These are phyloP conservation scores for Setaria italica DNA, from an alignment of 202 grass and related monocot species.

Conservation along the genomic window DNA sequence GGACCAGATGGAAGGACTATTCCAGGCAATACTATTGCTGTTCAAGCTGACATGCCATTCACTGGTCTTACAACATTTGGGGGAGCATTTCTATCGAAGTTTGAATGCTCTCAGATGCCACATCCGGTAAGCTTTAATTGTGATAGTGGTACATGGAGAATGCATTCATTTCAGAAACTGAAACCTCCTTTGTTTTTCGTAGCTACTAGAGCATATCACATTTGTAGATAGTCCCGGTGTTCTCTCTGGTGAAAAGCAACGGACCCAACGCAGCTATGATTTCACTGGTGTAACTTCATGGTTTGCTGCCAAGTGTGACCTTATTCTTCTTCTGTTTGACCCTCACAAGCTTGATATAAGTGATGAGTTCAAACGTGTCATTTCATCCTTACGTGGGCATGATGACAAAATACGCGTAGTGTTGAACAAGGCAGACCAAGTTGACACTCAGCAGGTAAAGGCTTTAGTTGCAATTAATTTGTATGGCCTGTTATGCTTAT, in stretches of 20 bases:
- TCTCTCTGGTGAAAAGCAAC: constrained; percentile 94
- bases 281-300: constrained; percentile 91
- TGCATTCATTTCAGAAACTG: constrained; percentile 19
- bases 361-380: constrained; percentile 95
- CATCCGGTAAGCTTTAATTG: constrained; percentile 69
- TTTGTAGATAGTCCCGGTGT: constrained; percentile 94
- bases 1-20: constrained; percentile 86
- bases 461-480: constrained; percentile 19
- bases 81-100: constrained; percentile 85
- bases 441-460: constrained; percentile 88
- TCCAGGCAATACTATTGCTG: constrained; percentile 94
- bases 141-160: neutral
- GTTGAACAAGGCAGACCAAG: constrained; percentile 93
- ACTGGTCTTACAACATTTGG: constrained; percentile 84
- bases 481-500: neutral
- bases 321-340: constrained; percentile 96
- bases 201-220: constrained; percentile 90
- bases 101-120: constrained; percentile 96
- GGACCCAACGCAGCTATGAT: constrained; percentile 92
- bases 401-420: constrained; percentile 93
- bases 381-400: constrained; percentile 78
- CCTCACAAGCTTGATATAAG: constrained; percentile 96
- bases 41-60: constrained; percentile 91
- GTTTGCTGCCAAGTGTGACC: constrained; percentile 93
- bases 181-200: constrained; percentile 28